These are phyloP conservation scores for Hypholoma fasciculare DNA, from an alignment of 768 basidiomycete genomes.

Conservation along the genomic window DNA sequence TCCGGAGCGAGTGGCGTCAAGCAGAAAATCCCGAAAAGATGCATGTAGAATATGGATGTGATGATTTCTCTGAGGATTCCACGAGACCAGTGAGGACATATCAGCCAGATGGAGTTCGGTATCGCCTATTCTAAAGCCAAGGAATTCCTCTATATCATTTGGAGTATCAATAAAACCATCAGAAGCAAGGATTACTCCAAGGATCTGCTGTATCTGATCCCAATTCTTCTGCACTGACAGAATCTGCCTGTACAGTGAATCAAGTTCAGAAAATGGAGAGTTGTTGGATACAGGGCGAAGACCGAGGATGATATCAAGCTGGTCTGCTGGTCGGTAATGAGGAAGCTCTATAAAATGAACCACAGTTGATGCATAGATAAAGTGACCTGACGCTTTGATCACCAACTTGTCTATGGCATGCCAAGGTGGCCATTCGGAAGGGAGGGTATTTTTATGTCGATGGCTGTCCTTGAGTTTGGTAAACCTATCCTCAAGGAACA, in stretches of 20 bases:
- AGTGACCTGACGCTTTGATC: conserved; percentile 12
- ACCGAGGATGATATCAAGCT: conserved; percentile 2
- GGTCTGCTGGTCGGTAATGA: not conserved
- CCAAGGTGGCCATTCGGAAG: not conserved
- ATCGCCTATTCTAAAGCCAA: not conserved
- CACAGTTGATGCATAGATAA: conserved; percentile 15
- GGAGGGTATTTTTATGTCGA: not conserved
- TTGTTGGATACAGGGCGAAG: not conserved
- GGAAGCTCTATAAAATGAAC: conserved; percentile 5
- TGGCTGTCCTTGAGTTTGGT: conserved; percentile 4
- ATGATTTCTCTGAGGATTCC: not conserved
- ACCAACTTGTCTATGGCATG: not conserved
- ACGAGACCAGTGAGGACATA: not conserved
- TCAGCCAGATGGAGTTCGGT: not conserved
- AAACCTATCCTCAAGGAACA: conserved; percentile 1
- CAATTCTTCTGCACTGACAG: not conserved
- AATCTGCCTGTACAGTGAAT: conserved; percentile 7
- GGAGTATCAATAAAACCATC: not conserved
- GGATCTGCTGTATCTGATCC: not conserved
- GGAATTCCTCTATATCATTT: not conserved
- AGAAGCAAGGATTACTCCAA: not conserved
- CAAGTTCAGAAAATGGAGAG: conserved; percentile 8
- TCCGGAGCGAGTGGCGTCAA: conserved; percentile 4
- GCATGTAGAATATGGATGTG: conserved; percentile 1
- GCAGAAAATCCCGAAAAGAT: conserved; percentile 11